Evolutionary conservation across 495 filamentous ascomycete species (phyloP).

Genomic region (Neurospora sp.): DNA sequence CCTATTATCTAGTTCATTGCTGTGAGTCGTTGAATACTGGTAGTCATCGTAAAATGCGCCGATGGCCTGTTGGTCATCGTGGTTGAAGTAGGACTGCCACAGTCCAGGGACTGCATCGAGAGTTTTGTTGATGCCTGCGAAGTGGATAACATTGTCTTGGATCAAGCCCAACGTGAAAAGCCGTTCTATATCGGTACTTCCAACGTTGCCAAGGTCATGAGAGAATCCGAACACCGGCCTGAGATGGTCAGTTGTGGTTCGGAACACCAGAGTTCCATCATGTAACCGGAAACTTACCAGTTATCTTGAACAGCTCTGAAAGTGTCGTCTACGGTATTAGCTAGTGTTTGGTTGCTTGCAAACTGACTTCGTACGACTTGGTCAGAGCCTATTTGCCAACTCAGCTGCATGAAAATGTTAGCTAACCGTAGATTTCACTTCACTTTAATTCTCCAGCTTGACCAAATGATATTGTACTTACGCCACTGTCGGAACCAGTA

Average conservation of each 20-base stretch:
- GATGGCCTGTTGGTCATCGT: conserved; percentile 45
- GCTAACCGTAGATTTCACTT: neutral
- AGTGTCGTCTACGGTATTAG: conserved; percentile 53
- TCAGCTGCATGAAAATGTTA: conserved; percentile 25
- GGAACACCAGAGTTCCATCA: neutral
- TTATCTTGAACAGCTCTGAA: conserved; percentile 63
- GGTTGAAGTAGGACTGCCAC: conserved; percentile 59
- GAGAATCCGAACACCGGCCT: conserved; percentile 82
- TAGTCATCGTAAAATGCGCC: conserved; percentile 68
- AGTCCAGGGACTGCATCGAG: conserved; percentile 61
- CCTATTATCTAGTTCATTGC: conserved; percentile 55
- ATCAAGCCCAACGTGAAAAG: conserved; percentile 76
- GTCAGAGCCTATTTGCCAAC: conserved; percentile 60
- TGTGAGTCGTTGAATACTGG: conserved; percentile 38
- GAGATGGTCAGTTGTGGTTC: conserved; percentile 6
- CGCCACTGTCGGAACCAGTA: conserved; percentile 29
- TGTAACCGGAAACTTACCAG: conserved; percentile 30
- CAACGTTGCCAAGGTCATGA: conserved; percentile 53
- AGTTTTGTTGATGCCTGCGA: conserved; percentile 56
- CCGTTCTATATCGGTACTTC: conserved; percentile 19
- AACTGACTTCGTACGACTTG: conserved; percentile 55
- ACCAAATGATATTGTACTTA: conserved; percentile 16
- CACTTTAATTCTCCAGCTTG: neutral
- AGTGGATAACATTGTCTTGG: conserved; percentile 65
- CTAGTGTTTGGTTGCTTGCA: conserved; percentile 47